Base-by-base conservation (phyloP, 2,329 filamentous ascomycete genomes). In the Chaetomium sp. region DNA sequence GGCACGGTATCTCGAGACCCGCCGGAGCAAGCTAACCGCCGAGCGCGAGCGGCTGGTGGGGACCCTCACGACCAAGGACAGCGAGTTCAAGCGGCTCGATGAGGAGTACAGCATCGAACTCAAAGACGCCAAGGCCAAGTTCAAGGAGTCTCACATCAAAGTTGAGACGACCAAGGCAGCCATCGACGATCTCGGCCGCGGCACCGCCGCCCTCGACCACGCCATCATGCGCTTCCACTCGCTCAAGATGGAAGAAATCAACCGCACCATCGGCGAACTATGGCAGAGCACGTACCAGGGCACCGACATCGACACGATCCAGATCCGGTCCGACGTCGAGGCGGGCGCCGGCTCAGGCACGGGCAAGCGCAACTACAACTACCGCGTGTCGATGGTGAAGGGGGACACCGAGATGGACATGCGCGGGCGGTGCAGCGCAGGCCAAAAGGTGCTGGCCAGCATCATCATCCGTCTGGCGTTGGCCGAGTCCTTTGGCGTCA, bases 371-470 rank as follows among this genome's bases (percentile, higher is more conserved):
- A 88, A 79, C 59, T 97, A 97, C 79, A 97, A 99, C 73, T 99
- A 99, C 76, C 89, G 94, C 47, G 87, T 99, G 5, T 91, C 89
- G 72, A 99, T 99, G 94, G 85, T 96, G 64, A 99, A 99, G 75
- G 87, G 92, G 69, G 91, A 95, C 67, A 89, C 88, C 0, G 94
- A 99, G 72, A 96, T 99, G 91, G 94, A 99, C 74, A 99, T 99
- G 94, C 89, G 94, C 60, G 95, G 94, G 1, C 89, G 94, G 54
- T 99, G 94, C 78, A 95, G 89, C 63, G 94, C 94, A 1, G 94
- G 94, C 3, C 94, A 99, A 70, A 96, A 95, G 72, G 92, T 99
- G 34, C 82, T 99, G 34, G 94, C 94, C 4, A 91, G 87, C 71
- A 99, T 99, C 74, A 95, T 99, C 72, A 96, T 99, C 70, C 91